Evolutionary conservation across 2,329 filamentous ascomycete species (phyloP), one percentile per base, ranked within the genome.

Genomic region (Aspergillus awamori): DNA sequence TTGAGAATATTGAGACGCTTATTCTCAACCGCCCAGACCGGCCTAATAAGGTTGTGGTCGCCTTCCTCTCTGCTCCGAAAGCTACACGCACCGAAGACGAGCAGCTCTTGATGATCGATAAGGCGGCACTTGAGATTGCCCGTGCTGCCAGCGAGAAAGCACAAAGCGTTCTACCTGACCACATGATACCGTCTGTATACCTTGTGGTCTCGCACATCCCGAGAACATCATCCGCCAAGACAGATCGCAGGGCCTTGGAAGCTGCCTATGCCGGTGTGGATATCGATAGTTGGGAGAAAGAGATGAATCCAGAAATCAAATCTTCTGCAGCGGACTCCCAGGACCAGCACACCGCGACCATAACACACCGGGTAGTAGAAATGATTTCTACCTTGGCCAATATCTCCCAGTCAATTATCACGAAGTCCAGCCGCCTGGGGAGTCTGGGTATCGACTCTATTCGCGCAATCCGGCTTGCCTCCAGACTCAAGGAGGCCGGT

Each of bases 181-280:
- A 76, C 52, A 77, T 77, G 74, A 65, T 75, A 17, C 74, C 74
- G 2, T 72, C 69, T 1, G 69, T 69, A 7, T 76, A 70, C 45
- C 64, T 76, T 4, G 67, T 73, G 3, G 63, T 76, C 5, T 65
- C 63, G 22, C 59, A 59, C 6, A 73, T 76, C 11, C 74, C 75
- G 4, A 62, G 68, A 26, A 63, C 71, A 1, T 65, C 68, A 7
- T 76, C 74, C 8, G 72, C 73, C 11, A 77, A 77, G 60, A 68
- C 70, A 2, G 73, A 77, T 52, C 71, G 74, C 26, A 73, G 72
- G 26, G 70, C 71, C 7, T 53, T 71, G 8, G 59, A 69, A 43
- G 63, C 64, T 10, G 62, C 67, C 1, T 74, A 74, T 60, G 63
- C 64, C 6, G 60, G 52, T 8, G 51, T 70, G 33, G 68, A 74